These are phyloP conservation scores for Termitomyces sp. DNA, from an alignment of 768 basidiomycete species.

Conservation along the genomic window DNA sequence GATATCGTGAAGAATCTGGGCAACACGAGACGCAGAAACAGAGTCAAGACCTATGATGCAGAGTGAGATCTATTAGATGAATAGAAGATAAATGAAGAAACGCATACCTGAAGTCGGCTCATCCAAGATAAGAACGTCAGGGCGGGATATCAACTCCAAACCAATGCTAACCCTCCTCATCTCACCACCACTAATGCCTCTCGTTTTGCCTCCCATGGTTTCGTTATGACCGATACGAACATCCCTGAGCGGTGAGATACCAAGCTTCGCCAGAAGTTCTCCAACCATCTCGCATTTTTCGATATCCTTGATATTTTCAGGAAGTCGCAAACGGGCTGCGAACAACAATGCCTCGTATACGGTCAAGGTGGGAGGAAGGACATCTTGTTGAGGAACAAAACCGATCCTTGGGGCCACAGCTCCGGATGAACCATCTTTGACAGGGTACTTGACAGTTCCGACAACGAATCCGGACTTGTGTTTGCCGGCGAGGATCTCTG, in stretches of 20 bases:
- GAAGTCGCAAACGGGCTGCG: constrained; percentile 80
- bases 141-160: constrained; percentile 80
- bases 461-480: constrained; percentile 66
- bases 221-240: constrained; percentile 61
- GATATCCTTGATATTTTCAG: constrained; percentile 61
- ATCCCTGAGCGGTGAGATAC: constrained; percentile 66
- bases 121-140: constrained; percentile 83
- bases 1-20: constrained; percentile 73
- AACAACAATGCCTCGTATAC: constrained; percentile 82
- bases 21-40: constrained; percentile 78
- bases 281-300: constrained; percentile 68
- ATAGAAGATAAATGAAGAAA: not conserved
- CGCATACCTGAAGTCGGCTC: constrained; percentile 69
- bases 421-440: constrained; percentile 21
- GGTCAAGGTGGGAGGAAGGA: constrained; percentile 76
- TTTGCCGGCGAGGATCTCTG: constrained; percentile 88
- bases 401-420: constrained; percentile 55
- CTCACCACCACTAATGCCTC: constrained; percentile 91
- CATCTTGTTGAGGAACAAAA: constrained; percentile 86
- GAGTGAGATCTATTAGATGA: not conserved
- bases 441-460: constrained; percentile 62
- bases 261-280: constrained; percentile 72
- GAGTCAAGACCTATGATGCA: constrained; percentile 67
- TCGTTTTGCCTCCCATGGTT: constrained; percentile 56
- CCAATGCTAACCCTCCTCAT: constrained; percentile 90